phyloP scores from a whole-genome alignment of 2,329 filamentous ascomycete genomes.

The Penicillium sp. region DNA sequence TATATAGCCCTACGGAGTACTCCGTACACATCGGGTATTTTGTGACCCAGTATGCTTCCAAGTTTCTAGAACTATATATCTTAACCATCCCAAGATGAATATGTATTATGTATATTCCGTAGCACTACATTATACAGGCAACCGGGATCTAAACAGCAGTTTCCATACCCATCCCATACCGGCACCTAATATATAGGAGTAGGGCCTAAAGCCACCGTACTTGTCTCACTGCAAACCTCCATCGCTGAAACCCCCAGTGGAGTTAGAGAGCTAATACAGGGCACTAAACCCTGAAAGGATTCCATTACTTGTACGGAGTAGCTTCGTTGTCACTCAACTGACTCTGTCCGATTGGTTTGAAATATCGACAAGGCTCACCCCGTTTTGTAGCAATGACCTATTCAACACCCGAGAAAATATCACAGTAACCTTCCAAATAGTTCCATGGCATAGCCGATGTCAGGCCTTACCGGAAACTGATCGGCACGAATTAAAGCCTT shows the following conservation, averaged over 20 bases:
- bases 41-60: background rate
- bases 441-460: background rate
- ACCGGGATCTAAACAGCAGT: background rate
- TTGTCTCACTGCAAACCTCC: slow-evolving; percentile 5
- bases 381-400: background rate
- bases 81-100: background rate
- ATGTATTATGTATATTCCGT: no score
- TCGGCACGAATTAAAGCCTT: background rate
- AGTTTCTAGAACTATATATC: background rate
- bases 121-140: no score
- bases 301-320: background rate
- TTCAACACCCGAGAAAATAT: background rate
- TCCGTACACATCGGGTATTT: background rate
- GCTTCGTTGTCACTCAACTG: background rate
- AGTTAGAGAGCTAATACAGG: background rate
- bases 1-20: no score
- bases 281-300: background rate
- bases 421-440: background rate
- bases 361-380: background rate
- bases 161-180: background rate
- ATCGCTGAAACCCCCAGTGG: background rate
- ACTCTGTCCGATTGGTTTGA: background rate
- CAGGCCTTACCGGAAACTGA: background rate
- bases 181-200: background rate
- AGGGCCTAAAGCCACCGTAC: background rate